These are phyloP conservation scores for Entomortierella beljakovae DNA, from an alignment of 192 early-diverging fungal species.

Conservation along the genomic window DNA sequence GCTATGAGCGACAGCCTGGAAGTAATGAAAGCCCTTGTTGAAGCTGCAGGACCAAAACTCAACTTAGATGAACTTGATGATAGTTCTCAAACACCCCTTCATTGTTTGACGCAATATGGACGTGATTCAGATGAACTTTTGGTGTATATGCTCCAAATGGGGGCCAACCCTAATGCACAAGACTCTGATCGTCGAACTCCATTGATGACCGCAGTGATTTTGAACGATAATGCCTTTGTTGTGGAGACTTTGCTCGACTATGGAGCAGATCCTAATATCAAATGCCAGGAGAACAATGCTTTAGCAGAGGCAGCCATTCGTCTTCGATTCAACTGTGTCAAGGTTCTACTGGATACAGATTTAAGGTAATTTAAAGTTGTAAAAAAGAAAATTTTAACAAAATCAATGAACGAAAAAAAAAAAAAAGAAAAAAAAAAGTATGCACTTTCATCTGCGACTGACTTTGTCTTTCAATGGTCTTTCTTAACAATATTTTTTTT, in stretches of 20 bases:
- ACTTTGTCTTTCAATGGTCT: neutral
- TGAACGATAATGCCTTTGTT: constrained; percentile 37
- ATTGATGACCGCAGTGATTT: constrained; percentile 37
- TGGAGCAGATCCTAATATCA: constrained; percentile 44
- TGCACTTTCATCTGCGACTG: neutral
- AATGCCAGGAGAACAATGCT: constrained; percentile 46
- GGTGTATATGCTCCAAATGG: constrained; percentile 44
- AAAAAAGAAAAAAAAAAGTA: neutral
- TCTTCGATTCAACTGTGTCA: constrained; percentile 46
- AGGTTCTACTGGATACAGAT: constrained; percentile 44
- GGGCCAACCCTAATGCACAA: constrained; percentile 35
- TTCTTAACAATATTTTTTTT: neutral
- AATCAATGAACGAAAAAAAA: too few species aligned
- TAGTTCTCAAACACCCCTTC: constrained; percentile 38
- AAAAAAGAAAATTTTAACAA: neutral
- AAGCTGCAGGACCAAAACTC: constrained; percentile 26
- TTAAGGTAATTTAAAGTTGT: constrained; percentile 20
- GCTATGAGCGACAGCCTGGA: constrained; percentile 45
- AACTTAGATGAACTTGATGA: constrained; percentile 49
- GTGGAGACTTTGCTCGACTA: constrained; percentile 46
- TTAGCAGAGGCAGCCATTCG: constrained; percentile 45
- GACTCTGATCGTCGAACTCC: constrained; percentile 46
- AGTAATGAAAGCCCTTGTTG: constrained; percentile 36
- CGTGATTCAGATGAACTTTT: constrained; percentile 10
- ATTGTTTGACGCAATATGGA: constrained; percentile 40